These are phyloP conservation scores for Hypoxylon sp. DNA, from an alignment of 2,329 filamentous ascomycete species.

Conservation along the genomic window DNA sequence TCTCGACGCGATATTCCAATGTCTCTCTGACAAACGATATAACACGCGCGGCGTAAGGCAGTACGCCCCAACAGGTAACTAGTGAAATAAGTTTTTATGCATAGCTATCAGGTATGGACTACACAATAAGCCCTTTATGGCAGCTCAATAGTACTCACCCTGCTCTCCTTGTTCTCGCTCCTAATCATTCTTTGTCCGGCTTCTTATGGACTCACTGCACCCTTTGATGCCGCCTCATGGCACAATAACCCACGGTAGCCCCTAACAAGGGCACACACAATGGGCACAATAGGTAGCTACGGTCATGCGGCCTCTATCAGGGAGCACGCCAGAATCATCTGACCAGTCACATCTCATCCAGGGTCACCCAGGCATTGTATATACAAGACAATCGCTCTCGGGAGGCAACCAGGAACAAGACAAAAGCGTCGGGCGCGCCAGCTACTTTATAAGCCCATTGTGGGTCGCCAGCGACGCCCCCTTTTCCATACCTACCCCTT, in stretches of 20 bases:
- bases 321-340: neutral
- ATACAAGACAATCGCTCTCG: neutral
- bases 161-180: neutral
- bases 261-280: neutral
- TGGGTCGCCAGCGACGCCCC: neutral
- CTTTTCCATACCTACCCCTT: neutral
- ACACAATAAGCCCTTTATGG: no score
- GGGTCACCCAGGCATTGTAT: slow-evolving; percentile 14
- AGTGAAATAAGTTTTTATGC: no score
- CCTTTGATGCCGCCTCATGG: neutral
- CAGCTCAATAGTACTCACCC: neutral
- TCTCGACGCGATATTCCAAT: no score
- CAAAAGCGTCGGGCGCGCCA: neutral
- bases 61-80: no score
- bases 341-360: neutral
- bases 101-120: no score
- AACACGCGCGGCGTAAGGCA: no score
- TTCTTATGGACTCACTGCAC: neutral
- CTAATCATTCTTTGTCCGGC: neutral
- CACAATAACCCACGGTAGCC: neutral
- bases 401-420: slow-evolving; percentile 13
- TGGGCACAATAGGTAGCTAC: neutral
- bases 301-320: neutral
- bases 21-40: no score
- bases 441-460: slow-evolving; percentile 21